Conservation (phyloP, 2,329 filamentous ascomycete species). For the Pseudocercospora cruenta region DNA sequence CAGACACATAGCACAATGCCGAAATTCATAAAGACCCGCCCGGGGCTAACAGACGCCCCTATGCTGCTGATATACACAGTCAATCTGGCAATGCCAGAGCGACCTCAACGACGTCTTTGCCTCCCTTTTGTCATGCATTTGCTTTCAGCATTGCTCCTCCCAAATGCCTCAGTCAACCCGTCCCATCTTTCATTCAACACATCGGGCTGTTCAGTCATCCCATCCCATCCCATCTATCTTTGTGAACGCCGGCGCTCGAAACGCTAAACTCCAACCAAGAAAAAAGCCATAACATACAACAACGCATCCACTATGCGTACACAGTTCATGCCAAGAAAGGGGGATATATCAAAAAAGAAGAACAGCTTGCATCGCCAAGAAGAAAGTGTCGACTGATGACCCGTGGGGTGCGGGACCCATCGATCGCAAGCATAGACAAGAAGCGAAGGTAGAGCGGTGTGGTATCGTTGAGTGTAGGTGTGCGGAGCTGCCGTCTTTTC, state of each 20-base stretch:
- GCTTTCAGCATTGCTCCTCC: not conserved
- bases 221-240: constrained; percentile 10
- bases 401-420: not conserved
- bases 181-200: not conserved
- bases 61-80: constrained; percentile 3
- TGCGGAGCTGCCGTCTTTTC: constrained; percentile 9
- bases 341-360: not conserved
- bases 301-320: constrained; percentile 16
- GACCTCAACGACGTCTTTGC: not conserved
- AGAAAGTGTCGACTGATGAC: not conserved
- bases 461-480: constrained; percentile 1
- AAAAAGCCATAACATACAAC: constrained; percentile 5
- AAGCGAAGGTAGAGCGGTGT: constrained; percentile 23
- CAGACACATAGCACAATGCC: constrained; percentile 7
- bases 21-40: not conserved
- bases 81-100: not conserved
- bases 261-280: constrained; percentile 13
- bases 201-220: constrained; percentile 20
- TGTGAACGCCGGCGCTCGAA: constrained; percentile 19
- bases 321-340: not conserved
- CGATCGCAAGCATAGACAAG: constrained; percentile 18
- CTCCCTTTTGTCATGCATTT: constrained; percentile 1
- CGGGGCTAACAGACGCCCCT: not conserved
- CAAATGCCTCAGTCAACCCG: not conserved
- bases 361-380: not conserved